These are phyloP conservation scores for Corchorus olitorius DNA, from an alignment of 345 rosid genomes.

Conservation along the genomic window DNA sequence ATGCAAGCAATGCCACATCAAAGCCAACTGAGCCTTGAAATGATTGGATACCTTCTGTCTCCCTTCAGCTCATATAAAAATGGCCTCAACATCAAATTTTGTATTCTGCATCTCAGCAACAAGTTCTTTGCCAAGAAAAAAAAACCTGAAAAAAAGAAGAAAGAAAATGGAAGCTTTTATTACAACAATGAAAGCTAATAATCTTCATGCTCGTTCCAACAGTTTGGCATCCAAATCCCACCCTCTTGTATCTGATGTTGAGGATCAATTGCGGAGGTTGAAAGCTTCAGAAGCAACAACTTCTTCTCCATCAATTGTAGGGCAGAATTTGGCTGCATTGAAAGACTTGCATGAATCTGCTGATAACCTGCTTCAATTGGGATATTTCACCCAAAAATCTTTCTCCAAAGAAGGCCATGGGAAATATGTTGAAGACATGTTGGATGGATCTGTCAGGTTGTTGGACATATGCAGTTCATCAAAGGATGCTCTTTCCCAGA, in stretches of 20 bases:
- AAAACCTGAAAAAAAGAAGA: neutral
- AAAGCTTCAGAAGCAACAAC: constrained; percentile 17
- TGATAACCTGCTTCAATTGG: constrained; percentile 29
- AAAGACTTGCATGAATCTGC: constrained; percentile 18
- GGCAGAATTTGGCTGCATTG: constrained; percentile 21
- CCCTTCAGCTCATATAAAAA: constrained; percentile 5
- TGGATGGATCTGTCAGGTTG: constrained; percentile 32
- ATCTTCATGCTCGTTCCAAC: constrained; percentile 24
- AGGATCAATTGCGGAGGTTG: constrained; percentile 28
- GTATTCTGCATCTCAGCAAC: neutral
- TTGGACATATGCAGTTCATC: constrained; percentile 21
- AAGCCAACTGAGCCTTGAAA: constrained; percentile 1
- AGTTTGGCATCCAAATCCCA: constrained; percentile 32
- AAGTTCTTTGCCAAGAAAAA: neutral
- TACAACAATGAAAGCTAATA: neutral
- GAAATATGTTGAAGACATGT: neutral
- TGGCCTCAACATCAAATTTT: neutral
- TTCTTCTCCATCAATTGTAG: neutral
- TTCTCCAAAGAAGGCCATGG: constrained; percentile 5
- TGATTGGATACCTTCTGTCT: constrained; percentile 16
- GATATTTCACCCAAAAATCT: constrained; percentile 5
- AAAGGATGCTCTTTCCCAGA: neutral
- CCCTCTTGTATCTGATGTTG: constrained; percentile 13
- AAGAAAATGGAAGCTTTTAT: neutral
- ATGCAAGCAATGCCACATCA: neutral